Evolutionary conservation across 2,329 filamentous ascomycete genomes (phyloP), one percentile per base, ranked within the genome.

Genomic region (Ampelomyces quisqualis): DNA sequence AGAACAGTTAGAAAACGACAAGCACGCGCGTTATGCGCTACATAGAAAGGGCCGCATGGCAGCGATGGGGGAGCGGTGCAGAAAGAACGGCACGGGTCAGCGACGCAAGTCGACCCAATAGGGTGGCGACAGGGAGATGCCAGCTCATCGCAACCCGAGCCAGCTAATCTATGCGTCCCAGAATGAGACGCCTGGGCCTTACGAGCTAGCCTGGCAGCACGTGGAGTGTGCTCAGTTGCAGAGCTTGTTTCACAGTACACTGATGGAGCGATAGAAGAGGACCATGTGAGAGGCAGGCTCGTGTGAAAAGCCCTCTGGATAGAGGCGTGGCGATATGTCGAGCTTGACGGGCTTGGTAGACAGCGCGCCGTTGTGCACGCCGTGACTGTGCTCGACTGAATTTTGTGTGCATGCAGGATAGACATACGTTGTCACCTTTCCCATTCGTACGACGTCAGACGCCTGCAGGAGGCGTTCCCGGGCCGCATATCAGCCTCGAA

Each of bases 11-110:
- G 58, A 47, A 45, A 36, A 51, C 47, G 52, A 51, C 51, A 51
- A 51, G 57, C 58, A 65, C 55, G 63, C 62, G 61, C 52, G 55
- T 55, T 51, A 57, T 42, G 50, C 57, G 46, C 57, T 65, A 67
- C 64, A 67, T 64, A 66, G 57, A 40, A 55, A 44, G 48, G 47
- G 51, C 51, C 56, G 52, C 45, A 50, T 48, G 43, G 51, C 42
- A 51, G 54, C 51, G 52, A 42, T 49, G 53, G 36, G 47, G 51
- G 48, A 57, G 55, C 49, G 49, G 47, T 60, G 61, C 59, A 62
- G 51, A 34, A 45, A 43, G 45, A 60, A n/a, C 52, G 54, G 63
- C 57, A 56, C 57, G 57, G 53, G 52, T 46, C 51, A 53, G 43
- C 51, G 52, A 57, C 46, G 50, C 51, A 40, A 39, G 32, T 17